Percentiles rank a stretch among this genome's conserved stretches.
Evolutionary conservation across 169 alveolate species (phyloP).

Genomic region (Plasmodium billcollinsi): DNA sequence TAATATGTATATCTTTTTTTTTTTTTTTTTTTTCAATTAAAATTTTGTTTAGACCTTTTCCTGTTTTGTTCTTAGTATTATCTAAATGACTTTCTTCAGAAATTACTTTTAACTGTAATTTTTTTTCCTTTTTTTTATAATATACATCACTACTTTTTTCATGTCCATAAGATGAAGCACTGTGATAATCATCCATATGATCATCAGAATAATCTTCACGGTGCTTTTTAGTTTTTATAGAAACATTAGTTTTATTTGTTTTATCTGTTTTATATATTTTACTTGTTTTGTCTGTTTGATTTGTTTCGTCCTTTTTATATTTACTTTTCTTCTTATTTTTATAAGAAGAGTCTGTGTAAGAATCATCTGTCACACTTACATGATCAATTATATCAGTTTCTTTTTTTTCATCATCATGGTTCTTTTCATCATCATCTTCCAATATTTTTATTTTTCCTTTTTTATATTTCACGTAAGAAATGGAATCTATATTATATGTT

Average conservation of each 20-base stretch:
- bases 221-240: not conserved
- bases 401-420: too few relatives aligned
- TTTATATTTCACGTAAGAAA: too few relatives aligned
- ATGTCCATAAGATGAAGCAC: too few relatives aligned
- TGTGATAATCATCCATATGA: not conserved
- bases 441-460: too few relatives aligned
- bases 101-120: not conserved
- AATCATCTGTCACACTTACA: too few relatives aligned
- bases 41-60: not conserved
- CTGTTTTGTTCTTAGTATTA: not conserved
- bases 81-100: not conserved
- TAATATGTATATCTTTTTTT: too few relatives aligned
- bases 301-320: not conserved
- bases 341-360: too few relatives aligned
- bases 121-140: conserved; percentile 1
- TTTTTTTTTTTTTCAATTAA: not conserved
- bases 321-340: not conserved
- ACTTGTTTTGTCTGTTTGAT: not conserved
- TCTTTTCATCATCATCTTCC: too few relatives aligned
- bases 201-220: not conserved
- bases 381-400: too few relatives aligned
- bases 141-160: not conserved
- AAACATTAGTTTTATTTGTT: not conserved
- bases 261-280: not conserved
- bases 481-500: not conserved